Conservation (phyloP, 169 alveolate species). For the Cryptosporidium felis region DNA sequence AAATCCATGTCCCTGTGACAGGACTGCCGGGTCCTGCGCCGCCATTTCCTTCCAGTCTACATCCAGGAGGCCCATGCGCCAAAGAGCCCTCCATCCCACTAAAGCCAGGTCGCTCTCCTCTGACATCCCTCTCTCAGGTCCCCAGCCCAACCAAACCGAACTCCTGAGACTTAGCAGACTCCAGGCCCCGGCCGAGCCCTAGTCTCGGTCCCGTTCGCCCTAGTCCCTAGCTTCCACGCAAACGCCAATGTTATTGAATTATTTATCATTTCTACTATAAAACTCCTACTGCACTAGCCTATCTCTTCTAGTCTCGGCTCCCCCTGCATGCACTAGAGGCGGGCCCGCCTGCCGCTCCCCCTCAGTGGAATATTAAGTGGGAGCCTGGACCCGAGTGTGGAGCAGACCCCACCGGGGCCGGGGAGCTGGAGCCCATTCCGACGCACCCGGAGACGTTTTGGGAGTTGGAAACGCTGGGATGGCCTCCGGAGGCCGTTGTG, state of each 20-base stretch:
- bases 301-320: not conserved
- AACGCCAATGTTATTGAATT: not conserved
- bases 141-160: not conserved
- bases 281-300: not conserved
- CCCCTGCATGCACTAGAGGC: not conserved
- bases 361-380: not conserved
- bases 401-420: not conserved
- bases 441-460: conserved; percentile 37
- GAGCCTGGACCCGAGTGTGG: not conserved
- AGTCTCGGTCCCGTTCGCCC: too few species aligned
- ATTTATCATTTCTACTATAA: not conserved
- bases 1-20: conserved; percentile 31
- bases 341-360: not conserved
- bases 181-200: not conserved
- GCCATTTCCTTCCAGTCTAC: too few species aligned
- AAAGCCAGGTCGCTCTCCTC: not conserved
- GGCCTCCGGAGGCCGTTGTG: conserved; percentile 37
- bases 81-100: not conserved
- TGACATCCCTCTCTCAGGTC: not conserved
- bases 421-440: not conserved
- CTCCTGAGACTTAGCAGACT: not conserved
- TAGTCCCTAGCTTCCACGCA: too few species aligned
- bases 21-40: not conserved
- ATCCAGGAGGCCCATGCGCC: too few species aligned
- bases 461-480: conserved; percentile 23